These are phyloP conservation scores for Rhizophagus clarus DNA, from an alignment of 192 early-diverging fungal genomes.

Conservation along the genomic window DNA sequence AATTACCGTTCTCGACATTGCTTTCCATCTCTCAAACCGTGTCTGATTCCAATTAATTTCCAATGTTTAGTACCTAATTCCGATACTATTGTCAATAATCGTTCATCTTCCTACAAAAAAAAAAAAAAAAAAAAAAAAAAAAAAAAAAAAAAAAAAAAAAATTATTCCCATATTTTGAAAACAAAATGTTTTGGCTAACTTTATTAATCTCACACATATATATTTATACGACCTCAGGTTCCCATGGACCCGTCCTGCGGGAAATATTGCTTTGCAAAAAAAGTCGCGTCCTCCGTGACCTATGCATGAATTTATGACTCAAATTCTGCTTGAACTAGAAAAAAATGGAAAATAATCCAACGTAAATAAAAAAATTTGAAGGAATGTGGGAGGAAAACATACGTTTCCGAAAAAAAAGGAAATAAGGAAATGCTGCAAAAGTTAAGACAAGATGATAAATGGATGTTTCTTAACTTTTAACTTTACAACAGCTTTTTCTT, in stretches of 20 bases:
- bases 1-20: slow-evolving; percentile 35
- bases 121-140: background rate
- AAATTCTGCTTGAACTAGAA: background rate
- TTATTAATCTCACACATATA: no score
- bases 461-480: no score
- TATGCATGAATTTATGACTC: background rate
- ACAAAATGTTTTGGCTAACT: no score
- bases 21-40: slow-evolving; percentile 29
- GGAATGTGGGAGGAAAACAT: background rate
- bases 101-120: slow-evolving; percentile 28
- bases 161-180: no score
- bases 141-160: background rate
- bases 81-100: slow-evolving; percentile 1
- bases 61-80: slow-evolving; percentile 21
- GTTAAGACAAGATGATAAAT: background rate
- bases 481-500: background rate
- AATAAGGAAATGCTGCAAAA: background rate
- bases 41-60: slow-evolving; percentile 26
- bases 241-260: background rate
- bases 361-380: background rate
- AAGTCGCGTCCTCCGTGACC: background rate
- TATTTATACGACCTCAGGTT: background rate
- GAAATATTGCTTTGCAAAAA: background rate
- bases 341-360: background rate
- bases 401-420: background rate